phyloP scores from a whole-genome alignment of 225 moss, liverwort and hornwort genomes.

The Takakia lepidozioides region DNA sequence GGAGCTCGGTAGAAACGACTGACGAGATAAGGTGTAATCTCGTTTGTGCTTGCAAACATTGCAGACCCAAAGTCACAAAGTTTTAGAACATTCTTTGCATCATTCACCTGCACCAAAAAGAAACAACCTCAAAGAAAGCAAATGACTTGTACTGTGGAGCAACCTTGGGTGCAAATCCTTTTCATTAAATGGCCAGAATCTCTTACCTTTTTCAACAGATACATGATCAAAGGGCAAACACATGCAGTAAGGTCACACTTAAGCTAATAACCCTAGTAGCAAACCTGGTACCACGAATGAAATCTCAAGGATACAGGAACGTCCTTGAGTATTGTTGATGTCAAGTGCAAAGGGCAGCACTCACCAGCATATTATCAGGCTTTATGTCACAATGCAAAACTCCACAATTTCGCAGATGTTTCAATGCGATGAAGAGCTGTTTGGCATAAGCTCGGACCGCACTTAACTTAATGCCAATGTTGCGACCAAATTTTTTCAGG shows the following conservation, averaged over 20 bases:
- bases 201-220: too few species aligned
- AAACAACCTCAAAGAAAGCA: background rate
- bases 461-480: slow-evolving; percentile 95
- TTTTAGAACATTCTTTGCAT: slow-evolving; percentile 93
- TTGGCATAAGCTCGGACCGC: slow-evolving; percentile 98
- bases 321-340: too few species aligned
- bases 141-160: too few species aligned
- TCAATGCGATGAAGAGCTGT: slow-evolving; percentile 95
- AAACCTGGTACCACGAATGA: too few species aligned
- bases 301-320: too few species aligned
- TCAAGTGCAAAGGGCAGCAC: slow-evolving; percentile 10
- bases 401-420: slow-evolving; percentile 98
- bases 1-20: slow-evolving; percentile 99
- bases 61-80: slow-evolving; percentile 99
- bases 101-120: slow-evolving; percentile 67
- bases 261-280: too few species aligned
- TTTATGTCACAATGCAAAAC: slow-evolving; percentile 99
- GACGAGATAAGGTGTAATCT: slow-evolving; percentile 96
- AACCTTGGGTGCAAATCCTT: too few species aligned
- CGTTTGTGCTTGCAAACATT: slow-evolving; percentile 98
- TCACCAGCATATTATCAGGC: slow-evolving; percentile 99
- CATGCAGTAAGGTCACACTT: too few species aligned
- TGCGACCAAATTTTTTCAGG: slow-evolving; percentile 53
- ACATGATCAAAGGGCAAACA: too few species aligned
- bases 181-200: too few species aligned